Base-by-base conservation (phyloP, 495 filamentous ascomycete genomes). In the Cryomyces antarcticus region DNA sequence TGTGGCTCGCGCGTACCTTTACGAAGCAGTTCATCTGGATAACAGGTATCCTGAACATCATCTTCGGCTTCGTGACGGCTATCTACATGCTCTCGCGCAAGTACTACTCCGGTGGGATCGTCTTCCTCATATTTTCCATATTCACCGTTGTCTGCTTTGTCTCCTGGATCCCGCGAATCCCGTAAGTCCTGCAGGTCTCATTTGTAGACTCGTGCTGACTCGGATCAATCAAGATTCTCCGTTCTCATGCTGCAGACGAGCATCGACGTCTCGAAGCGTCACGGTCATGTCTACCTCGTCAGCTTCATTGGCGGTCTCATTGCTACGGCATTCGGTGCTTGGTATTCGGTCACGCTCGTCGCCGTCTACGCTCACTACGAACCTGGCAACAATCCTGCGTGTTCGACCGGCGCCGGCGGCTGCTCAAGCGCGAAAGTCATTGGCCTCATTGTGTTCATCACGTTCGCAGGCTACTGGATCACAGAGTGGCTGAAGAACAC, bases 1-100 rank as follows among this genome's bases (percentile, higher is more conserved):
- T 93, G 47, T 68, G 75, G 53, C 59, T 78, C 7, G 83, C 82
- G 33, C 74, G 88, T 37, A 64, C 69, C 41, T 93, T 88, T 48
- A 86, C 87, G 4, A 93, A 93, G 55, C 73, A 83, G 50, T 83
- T 88, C 48, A 86, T 95, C 52, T 93, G 82, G 80, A 75, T 78
- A 41, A 92, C 86, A 1, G 73, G 75, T 13, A 75, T 80, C 40
- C 46, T 79, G 37, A 76, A 82, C 44, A 73, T 80, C 40, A 63
- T 75, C 24, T 71, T 78, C 45, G 76, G 77, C 28, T 59, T 82
- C 29, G 80, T 64, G 5, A 81, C 78, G 0, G 77, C 73, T 1
- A 70, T 82, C 38, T 76, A 76, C 56, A 80, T 79, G 57, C 69
- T 79, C 30, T 59, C 62, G 3, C 59, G 71, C 9, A 69, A 73